A percentile compares a stretch with the other conserved stretches of the same genome.
phyloP scores from a whole-genome alignment of 1,139 yeast species.

The Debaryomycetaceae sp. region DNA sequence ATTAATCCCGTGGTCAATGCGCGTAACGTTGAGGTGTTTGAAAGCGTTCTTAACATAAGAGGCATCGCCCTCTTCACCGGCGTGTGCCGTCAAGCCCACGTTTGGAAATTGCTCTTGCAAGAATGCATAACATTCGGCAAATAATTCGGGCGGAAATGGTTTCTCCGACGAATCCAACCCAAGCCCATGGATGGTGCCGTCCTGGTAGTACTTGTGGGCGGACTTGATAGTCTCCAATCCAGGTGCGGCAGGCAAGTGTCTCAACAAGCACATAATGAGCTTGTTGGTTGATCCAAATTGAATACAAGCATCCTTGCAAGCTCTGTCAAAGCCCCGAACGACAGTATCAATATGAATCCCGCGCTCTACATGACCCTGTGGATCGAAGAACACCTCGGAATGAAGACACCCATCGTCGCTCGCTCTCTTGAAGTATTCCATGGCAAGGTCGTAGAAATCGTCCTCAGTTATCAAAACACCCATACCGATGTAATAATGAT shows the following conservation, averaged over 20 bases:
- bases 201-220: constrained; percentile 46
- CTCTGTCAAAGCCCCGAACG: constrained; percentile 59
- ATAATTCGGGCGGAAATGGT: constrained; percentile 69
- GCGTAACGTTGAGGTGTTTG: constrained; percentile 53
- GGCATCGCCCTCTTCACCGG: constrained; percentile 84
- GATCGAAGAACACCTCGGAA: constrained; percentile 75
- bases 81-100: constrained; percentile 72
- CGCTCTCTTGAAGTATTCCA: constrained; percentile 63
- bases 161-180: constrained; percentile 76
- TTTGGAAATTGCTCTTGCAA: constrained; percentile 44
- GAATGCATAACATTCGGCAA: constrained; percentile 53
- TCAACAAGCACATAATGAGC: constrained; percentile 72
- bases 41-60: constrained; percentile 55
- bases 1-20: constrained; percentile 79
- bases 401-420: constrained; percentile 58
- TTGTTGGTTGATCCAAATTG: constrained; percentile 62
- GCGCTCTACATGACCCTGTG: constrained; percentile 76
- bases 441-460: constrained; percentile 72
- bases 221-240: constrained; percentile 53
- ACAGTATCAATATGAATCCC: constrained; percentile 57
- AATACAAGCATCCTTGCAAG: constrained; percentile 53
- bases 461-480: constrained; percentile 59
- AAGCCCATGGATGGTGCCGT: constrained; percentile 62
- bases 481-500: constrained; percentile 77
- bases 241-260: constrained; percentile 61